Base-by-base conservation (phyloP, 371 early-diverging fungal genomes). In the Mucor plumbeus region DNA sequence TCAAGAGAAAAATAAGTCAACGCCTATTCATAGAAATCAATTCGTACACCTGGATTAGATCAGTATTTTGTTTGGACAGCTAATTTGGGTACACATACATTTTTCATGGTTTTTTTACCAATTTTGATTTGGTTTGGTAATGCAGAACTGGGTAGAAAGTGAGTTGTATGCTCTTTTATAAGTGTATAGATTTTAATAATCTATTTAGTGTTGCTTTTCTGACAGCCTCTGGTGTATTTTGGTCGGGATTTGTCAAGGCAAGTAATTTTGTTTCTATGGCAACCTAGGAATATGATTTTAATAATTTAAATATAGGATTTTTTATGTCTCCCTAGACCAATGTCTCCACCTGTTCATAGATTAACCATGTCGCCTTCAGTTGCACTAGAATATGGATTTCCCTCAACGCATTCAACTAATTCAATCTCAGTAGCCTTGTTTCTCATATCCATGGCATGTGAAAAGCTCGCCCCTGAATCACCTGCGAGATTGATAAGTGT, bases 301-400 rank as follows among this genome's bases (percentile, higher is more conserved):
- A 14, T 36, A 10, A 39, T 31, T 47, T 19, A 2, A 10, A 11
- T 38, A 40, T 67, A 93, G 91, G 94, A 93, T 70, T 88, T 85
- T 44, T 64, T 92, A 56, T 90, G 91, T 64, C 80, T 92, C 41
- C 94, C 94, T 59, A 80, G 94, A 56, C 94, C 94, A 9, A 63
- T 86, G 33, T 88, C 89, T 26, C 92, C 92, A 36, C 91, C 91
- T 11, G 86, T 91, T 40, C 83, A 85, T 59, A 85, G 91, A 31
- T 70, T 89, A 26, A 85, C 90, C 39, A 82, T 87, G 76, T 86
- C 88, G 11, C 78, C 77, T 43, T 83, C 86, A 11, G 85, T 85
- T 41, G 85, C 88, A 6, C 74, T 87, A 5, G 94, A 94, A 72
- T 94, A 91, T 72, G 94, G 94, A 33, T 91, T 92, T 67, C 94